These are phyloP conservation scores for Phytophthora macrochlamydospora DNA, from an alignment of 352 stramenopile genomes.

Conservation along the genomic window DNA sequence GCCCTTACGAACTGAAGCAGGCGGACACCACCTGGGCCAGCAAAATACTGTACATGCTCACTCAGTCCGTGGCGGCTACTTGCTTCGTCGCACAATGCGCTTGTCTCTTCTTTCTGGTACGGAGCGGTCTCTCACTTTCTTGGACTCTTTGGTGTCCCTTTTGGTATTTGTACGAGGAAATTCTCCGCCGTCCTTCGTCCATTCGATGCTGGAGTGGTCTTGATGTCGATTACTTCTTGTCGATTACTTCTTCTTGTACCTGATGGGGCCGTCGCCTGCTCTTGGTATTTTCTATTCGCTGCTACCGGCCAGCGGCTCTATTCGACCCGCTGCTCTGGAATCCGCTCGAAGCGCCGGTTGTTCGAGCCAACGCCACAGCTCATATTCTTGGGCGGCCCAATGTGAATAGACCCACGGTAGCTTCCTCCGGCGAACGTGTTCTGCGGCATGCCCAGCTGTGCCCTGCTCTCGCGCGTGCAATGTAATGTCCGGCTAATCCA, in stretches of 20 bases:
- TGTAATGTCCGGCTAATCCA: constrained; percentile 79
- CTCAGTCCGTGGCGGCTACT: constrained; percentile 2
- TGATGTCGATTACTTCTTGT: constrained; percentile 23
- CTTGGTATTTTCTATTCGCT: constrained; percentile 29
- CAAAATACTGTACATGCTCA: constrained; percentile 27
- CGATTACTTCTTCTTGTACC: constrained; percentile 17
- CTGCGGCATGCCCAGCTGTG: constrained; percentile 36
- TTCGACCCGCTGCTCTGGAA: constrained; percentile 70
- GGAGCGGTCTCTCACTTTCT: constrained; percentile 12
- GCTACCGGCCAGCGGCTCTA: constrained; percentile 24
- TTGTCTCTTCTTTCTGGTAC: constrained; percentile 5
- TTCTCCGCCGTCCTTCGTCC: constrained; percentile 37
- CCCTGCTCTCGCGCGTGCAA: constrained; percentile 71
- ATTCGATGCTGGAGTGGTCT: constrained; percentile 24
- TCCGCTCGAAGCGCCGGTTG: constrained; percentile 61
- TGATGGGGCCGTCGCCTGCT: constrained; percentile 14
- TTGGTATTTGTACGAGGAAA: constrained; percentile 30
- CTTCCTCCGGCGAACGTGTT: constrained; percentile 78
- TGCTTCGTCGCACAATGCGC: constrained; percentile 1
- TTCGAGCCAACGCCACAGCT: constrained; percentile 43
- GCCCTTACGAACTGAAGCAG: constrained; percentile 1
- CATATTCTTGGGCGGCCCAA: constrained; percentile 65
- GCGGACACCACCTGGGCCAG: constrained; percentile 1
- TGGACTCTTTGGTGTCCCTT: constrained; percentile 14
- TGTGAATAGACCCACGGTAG: constrained; percentile 78